Evolutionary conservation across 225 moss, liverwort and hornwort genomes (phyloP), one percentile per base, ranked within the genome.

Genomic region (Climacium dendroides): DNA sequence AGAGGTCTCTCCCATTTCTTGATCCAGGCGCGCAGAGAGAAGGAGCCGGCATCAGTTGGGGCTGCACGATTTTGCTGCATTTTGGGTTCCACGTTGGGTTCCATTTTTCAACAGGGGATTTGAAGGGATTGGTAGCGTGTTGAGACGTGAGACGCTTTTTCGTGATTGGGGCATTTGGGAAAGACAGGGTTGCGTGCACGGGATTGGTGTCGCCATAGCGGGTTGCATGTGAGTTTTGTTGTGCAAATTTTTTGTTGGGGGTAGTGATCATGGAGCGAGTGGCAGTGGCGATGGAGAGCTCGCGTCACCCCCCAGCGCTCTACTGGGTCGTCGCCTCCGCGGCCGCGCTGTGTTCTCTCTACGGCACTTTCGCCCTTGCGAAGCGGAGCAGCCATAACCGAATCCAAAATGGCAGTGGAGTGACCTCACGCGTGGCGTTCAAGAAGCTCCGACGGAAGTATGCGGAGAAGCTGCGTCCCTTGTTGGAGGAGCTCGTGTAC

Each of bases 301-400:
- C 86, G 88, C 92, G 92, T 32, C 94, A 92, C 83, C 92, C 88
- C 39, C 81, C 86, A 69, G 91, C 89, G 60, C 86, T 91, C 22
- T 94, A 93, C 82, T 94, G 92, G 94, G 80, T 85, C 11, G 87
- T 94, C 48, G 89, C 89, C 34, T 90, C 94, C 8, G 94, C 91
- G 10, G 94, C 94, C 52, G 92, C 92, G 60, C 37, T 92, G 59
- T 94, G 91, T 57, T 90, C 90, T 13, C 83, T 92, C 39, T 92
- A 90, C 85, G 92, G 92, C 53, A 93, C 94, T 7, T 88, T 89
- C 14, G 92, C 89, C 50, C 86, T 94, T 15, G 91, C 92, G 88
- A 94, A 94, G 79, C 89, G 94, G 35, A 86, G 76, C 48, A 88
- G 82, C 41, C 24, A 62, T 13, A 81, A 87, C 11, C 88, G 22